Conservation (phyloP, 2,329 filamentous ascomycete species). For the Diaporthe batatas region DNA sequence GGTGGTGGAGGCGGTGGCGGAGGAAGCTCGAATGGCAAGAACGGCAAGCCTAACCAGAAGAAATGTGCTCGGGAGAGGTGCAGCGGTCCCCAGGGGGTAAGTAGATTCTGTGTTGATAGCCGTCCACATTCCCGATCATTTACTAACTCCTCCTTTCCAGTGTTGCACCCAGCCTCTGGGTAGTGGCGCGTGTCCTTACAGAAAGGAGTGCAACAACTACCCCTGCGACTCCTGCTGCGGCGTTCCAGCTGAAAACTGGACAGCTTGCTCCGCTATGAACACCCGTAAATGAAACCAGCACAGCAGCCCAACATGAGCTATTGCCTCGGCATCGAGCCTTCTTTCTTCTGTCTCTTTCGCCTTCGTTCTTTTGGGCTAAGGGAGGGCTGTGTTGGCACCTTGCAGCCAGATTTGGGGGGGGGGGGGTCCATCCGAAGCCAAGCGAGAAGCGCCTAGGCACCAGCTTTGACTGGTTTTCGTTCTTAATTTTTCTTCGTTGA, state of each 20-base stretch:
- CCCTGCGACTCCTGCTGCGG: slow-evolving; percentile 22
- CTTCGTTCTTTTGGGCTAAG: neutral
- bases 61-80: slow-evolving; percentile 10
- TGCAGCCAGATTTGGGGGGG: neutral
- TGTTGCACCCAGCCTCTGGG: neutral
- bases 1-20: no score
- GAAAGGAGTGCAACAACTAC: slow-evolving; percentile 22
- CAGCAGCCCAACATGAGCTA: neutral
- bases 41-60: neutral
- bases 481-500: no score
- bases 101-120: neutral
- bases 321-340: neutral
- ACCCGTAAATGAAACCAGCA: no score
- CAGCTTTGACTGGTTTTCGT: neutral
- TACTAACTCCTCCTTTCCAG: neutral
- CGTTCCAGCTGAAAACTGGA: neutral
- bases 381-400: neutral
- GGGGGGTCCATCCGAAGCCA: neutral
- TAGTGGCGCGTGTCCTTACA: neutral
- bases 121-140: neutral
- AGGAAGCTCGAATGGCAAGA: neutral
- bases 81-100: slow-evolving; percentile 7
- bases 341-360: neutral
- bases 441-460: neutral
- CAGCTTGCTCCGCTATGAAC: neutral